Base-by-base conservation (phyloP, 352 stramenopile species). In the Globisporangium uncinulatum region DNA sequence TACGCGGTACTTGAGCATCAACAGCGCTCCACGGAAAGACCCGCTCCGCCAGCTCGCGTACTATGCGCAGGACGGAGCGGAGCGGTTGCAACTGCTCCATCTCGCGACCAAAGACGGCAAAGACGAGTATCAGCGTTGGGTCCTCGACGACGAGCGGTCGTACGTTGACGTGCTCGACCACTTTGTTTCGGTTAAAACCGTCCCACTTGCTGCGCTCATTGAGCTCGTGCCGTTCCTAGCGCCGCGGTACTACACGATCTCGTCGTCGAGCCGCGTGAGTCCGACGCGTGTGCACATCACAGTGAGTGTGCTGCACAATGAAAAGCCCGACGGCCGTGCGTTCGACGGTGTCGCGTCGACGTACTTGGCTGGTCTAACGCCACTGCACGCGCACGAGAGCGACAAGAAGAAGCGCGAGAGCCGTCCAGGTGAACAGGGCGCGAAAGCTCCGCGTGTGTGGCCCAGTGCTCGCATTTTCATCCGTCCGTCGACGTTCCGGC, bases 181-280 rank as follows among this genome's bases (percentile, higher is more conserved):
- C 53, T 96, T 92, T 56, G 42, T 47, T 15, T 92, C 83, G 1
- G 56, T 96, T 17, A 63, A 77, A 20, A 62, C 73, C 19, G 21
- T 92, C 8, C 71, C 82, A 4, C 56, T 92, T 15, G 65, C 77
- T 41, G 94, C 97, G 48, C 70, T 99, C n/a, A 72, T 93, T 32
- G 74, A 97, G 54, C 60, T 98, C 20, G 87, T 97, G 49, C 97
- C 96, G 19, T 90, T 89, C 61, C 67, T 99, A 20, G 75, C 96
- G 65, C 95, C 97, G 17, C 88, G 97, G 8, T 98, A 98, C 68
- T 99, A 99, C 74, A 99, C 97, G 11, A 99, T 99, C 63, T 96
- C 94, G 34, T 99, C 96, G 4, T 99, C 91, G 11, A 92, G 89
- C 44, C 74, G 85, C 41, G 83, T 97, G 3, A 87, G 97, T 67